Evolutionary conservation across 768 basidiomycete species (phyloP).

Genomic region (Melanogaster broomeanus): DNA sequence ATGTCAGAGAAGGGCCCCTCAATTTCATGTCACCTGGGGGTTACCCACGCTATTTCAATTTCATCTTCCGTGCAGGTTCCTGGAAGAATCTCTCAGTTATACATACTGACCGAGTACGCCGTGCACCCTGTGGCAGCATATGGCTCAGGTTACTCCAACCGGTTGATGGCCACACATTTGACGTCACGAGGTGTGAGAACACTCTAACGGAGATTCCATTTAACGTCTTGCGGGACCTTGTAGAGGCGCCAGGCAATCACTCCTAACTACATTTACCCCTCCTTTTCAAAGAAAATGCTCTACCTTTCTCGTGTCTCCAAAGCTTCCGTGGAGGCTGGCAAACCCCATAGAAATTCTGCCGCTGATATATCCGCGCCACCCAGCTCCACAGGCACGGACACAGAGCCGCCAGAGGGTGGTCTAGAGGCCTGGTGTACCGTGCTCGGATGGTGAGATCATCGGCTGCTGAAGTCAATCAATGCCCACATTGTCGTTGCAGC

Average conservation of each 20-base stretch:
- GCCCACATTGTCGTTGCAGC: slow-evolving; percentile 6
- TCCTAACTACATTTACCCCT: too few relatives aligned
- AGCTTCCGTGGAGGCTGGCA: not conserved
- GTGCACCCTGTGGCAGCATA: too few relatives aligned
- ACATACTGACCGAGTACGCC: not conserved
- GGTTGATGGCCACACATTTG: not conserved
- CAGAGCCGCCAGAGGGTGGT: slow-evolving; percentile 7
- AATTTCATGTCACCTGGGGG: not conserved
- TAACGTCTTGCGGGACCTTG: not conserved
- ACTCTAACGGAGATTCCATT: not conserved
- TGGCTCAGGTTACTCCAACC: not conserved
- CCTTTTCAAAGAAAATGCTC: too few relatives aligned
- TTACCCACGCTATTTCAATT: not conserved
- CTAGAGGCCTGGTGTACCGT: slow-evolving; percentile 27
- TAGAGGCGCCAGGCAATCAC: not conserved
- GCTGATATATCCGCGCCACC: not conserved
- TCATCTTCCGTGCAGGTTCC: not conserved
- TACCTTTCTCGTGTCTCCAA: not conserved
- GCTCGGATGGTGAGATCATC: slow-evolving; percentile 21
- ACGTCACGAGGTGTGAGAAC: too few relatives aligned
- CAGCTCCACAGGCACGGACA: not conserved
- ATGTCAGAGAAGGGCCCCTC: not conserved
- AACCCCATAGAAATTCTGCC: not conserved
- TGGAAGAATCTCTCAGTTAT: not conserved
- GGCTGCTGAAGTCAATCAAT: not conserved